A percentile compares a stretch with the other conserved stretches of the same genome.
phyloP scores from a whole-genome alignment of 2,329 filamentous ascomycete species.

The Plectosphaerella sp. region DNA sequence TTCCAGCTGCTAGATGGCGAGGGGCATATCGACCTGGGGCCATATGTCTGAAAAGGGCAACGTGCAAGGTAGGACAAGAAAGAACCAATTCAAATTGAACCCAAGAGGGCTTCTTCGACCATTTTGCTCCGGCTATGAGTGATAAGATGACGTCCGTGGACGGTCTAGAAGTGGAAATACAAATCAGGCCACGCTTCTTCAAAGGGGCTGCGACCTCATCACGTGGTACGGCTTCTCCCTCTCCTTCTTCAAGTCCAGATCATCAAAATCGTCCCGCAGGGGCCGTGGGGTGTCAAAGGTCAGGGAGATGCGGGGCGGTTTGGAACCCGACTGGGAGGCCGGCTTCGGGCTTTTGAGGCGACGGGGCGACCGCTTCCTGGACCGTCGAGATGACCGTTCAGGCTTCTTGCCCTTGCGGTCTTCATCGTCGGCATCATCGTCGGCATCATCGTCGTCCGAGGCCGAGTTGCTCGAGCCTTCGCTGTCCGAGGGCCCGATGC shows the following conservation, averaged over 20 bases:
- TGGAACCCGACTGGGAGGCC: too few species aligned
- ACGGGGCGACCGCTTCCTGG: background rate
- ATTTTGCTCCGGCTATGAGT: background rate
- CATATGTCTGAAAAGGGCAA: constrained; percentile 22
- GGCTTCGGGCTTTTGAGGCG: background rate
- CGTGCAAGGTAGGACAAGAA: background rate
- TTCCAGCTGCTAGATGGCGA: constrained; percentile 47
- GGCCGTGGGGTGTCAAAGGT: background rate
- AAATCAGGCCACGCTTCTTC: background rate
- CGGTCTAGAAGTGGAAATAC: background rate
- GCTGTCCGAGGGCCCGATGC: background rate
- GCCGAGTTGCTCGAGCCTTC: background rate
- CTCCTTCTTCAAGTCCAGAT: background rate
- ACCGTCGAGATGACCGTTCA: background rate
- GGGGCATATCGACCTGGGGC: constrained; percentile 47
- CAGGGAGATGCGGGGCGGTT: background rate
- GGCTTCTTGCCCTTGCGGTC: constrained; percentile 1
- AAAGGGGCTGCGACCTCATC: constrained; percentile 3
- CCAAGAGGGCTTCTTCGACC: background rate
- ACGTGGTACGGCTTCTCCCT: background rate
- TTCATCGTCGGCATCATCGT: background rate
- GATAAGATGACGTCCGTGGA: background rate
- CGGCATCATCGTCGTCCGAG: background rate
- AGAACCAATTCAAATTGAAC: background rate
- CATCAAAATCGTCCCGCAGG: background rate